phyloP scores from a whole-genome alignment of 495 filamentous ascomycete genomes.

The Penicillium coprophilum region DNA sequence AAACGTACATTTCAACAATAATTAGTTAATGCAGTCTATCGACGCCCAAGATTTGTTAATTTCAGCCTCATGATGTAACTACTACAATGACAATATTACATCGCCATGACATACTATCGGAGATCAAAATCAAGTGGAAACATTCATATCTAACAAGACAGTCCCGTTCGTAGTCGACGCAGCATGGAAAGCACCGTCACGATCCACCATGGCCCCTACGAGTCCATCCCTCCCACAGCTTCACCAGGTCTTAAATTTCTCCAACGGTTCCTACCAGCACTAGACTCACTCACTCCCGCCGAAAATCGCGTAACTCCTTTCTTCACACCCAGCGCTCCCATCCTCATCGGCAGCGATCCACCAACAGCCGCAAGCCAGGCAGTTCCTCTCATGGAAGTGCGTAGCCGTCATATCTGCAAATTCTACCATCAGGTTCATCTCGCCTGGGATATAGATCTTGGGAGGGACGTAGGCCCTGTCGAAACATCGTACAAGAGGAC shows the following conservation, averaged over 20 bases:
- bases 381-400: conserved; percentile 21
- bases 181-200: conserved; percentile 13
- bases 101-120: conserved; percentile 3
- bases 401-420: conserved; percentile 15
- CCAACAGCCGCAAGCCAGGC: conserved; percentile 12
- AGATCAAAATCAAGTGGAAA: not conserved
- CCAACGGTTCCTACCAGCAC: conserved; percentile 21
- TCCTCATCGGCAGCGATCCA: conserved; percentile 21
- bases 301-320: conserved; percentile 13
- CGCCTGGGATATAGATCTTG: conserved; percentile 29
- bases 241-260: conserved; percentile 28
- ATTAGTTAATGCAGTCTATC: not conserved
- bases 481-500: not conserved
- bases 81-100: not conserved
- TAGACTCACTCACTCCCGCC: conserved; percentile 19
- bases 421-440: conserved; percentile 24
- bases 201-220: conserved; percentile 23
- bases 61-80: conserved; percentile 13
- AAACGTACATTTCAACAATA: not conserved
- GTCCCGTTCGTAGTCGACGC: not conserved
- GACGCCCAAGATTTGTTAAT: not conserved
- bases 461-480: not conserved
- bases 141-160: not conserved
- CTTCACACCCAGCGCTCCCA: conserved; percentile 21
- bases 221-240: conserved; percentile 15